These are phyloP conservation scores for Aspergillus ellipticus DNA, from an alignment of 495 filamentous ascomycete genomes.

Conservation along the genomic window DNA sequence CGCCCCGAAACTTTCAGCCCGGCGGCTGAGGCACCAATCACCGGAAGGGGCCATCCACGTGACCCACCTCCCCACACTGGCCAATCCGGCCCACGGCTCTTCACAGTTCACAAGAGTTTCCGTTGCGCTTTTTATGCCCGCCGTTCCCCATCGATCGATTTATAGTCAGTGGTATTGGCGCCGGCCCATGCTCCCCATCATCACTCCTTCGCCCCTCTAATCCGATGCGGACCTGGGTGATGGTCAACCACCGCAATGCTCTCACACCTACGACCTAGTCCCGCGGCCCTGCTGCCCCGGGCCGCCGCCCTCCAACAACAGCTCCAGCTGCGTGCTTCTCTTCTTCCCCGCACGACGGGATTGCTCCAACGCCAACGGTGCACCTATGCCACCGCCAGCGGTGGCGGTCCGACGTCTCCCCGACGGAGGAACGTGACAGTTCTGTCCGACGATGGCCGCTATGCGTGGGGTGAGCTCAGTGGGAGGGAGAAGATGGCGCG, in stretches of 20 bases:
- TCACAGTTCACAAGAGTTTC: too few relatives aligned
- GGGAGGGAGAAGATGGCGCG: constrained; percentile 74
- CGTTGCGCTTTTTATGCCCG: too few relatives aligned
- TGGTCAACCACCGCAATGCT: constrained; percentile 21
- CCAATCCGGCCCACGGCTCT: not conserved
- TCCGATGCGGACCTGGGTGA: constrained; percentile 14
- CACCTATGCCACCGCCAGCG: constrained; percentile 51
- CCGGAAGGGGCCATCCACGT: constrained; percentile 13
- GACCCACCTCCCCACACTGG: constrained; percentile 20
- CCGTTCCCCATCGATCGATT: too few relatives aligned
- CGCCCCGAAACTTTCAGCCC: not conserved
- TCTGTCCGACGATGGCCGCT: constrained; percentile 74
- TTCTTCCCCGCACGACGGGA: constrained; percentile 23
- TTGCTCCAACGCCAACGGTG: constrained; percentile 28
- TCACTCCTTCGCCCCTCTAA: not conserved
- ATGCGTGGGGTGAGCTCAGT: constrained; percentile 75
- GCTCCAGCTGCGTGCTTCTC: constrained; percentile 12
- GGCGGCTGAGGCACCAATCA: not conserved
- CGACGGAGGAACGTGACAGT: constrained; percentile 67
- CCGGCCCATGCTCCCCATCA: constrained; percentile 8
- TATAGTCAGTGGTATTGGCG: too few relatives aligned
- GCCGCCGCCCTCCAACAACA: constrained; percentile 8
- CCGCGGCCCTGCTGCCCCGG: constrained; percentile 17
- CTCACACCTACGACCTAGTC: constrained; percentile 19
- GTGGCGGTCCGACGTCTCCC: too few relatives aligned